phyloP scores from a whole-genome alignment of 78 protist genomes.

The Capsaspora owczarzaki region DNA sequence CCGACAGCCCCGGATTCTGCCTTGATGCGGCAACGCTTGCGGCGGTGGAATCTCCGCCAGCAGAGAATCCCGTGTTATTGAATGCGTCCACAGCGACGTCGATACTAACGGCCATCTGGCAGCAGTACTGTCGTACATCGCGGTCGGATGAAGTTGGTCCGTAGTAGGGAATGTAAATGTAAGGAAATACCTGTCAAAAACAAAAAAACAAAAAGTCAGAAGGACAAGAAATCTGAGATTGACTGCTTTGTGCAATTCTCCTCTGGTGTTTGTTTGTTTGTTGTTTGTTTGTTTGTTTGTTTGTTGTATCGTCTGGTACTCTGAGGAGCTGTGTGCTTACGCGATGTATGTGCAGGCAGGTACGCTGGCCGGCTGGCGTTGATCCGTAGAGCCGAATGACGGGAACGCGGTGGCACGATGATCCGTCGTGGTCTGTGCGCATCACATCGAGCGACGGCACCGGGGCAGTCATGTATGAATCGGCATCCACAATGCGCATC shows the following conservation, averaged over 20 bases:
- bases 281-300: too few relatives aligned
- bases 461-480: background rate
- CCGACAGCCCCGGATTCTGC: too few relatives aligned
- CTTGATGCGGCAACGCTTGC: too few relatives aligned
- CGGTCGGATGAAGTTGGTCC: background rate
- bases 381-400: conserved; percentile 71
- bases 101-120: conserved; percentile 36
- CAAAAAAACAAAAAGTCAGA: background rate
- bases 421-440: background rate
- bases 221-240: too few relatives aligned
- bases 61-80: too few relatives aligned
- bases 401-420: conserved; percentile 38
- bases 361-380: conserved; percentile 72
- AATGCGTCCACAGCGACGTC: conserved; percentile 30
- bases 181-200: background rate
- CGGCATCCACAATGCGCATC: conserved; percentile 4
- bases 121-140: conserved; percentile 20
- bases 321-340: too few relatives aligned
- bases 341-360: conserved; percentile 67
- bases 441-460: background rate
- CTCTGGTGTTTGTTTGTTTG: too few relatives aligned
- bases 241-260: too few relatives aligned
- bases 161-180: background rate
- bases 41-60: too few relatives aligned
- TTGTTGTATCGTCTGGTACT: too few relatives aligned